A percentile compares a stretch with the other conserved stretches of the same genome.
Conservation (phyloP, 768 basidiomycete species). For the Tulasnella calospora region DNA sequence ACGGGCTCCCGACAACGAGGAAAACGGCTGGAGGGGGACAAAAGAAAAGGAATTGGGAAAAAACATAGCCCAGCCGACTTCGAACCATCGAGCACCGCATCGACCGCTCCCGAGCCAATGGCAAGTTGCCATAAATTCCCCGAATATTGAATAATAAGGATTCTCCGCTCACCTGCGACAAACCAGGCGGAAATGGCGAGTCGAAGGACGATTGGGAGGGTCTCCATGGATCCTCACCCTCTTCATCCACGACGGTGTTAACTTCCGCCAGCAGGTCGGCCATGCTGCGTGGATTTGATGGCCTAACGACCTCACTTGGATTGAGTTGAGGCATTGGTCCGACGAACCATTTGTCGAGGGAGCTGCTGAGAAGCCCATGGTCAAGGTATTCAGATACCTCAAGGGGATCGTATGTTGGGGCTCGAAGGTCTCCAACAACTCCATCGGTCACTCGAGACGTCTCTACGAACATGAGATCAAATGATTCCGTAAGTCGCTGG, state of each 20-base stretch:
- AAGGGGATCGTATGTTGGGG: slow-evolving; percentile 27
- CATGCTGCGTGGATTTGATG: slow-evolving; percentile 14
- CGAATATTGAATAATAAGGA: background rate
- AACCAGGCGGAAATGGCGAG: slow-evolving; percentile 3
- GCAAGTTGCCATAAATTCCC: background rate
- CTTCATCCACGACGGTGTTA: slow-evolving; percentile 20
- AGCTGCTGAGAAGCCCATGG: slow-evolving; percentile 24
- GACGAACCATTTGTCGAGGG: slow-evolving; percentile 27
- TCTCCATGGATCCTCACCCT: slow-evolving; percentile 7
- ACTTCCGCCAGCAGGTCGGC: slow-evolving; percentile 22
- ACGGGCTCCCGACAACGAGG: background rate
- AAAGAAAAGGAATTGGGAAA: background rate
- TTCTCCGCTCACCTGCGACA: slow-evolving; percentile 1
- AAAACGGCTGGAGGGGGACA: slow-evolving; percentile 3
- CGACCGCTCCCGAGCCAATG: background rate
- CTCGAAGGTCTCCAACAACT: slow-evolving; percentile 18
- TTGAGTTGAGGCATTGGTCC: slow-evolving; percentile 22
- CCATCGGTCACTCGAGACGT: slow-evolving; percentile 23
- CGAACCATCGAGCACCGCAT: background rate
- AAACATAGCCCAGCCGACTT: background rate
- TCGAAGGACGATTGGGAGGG: slow-evolving; percentile 5
- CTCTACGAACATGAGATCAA: slow-evolving; percentile 21
- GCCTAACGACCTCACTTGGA: slow-evolving; percentile 15
- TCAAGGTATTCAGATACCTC: slow-evolving; percentile 29
- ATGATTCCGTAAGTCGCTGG: background rate